Percentiles rank a stretch among this genome's conserved stretches.
Evolutionary conservation across 2,329 filamentous ascomycete genomes (phyloP).

Genomic region (Ceratocystis eucalypticola): DNA sequence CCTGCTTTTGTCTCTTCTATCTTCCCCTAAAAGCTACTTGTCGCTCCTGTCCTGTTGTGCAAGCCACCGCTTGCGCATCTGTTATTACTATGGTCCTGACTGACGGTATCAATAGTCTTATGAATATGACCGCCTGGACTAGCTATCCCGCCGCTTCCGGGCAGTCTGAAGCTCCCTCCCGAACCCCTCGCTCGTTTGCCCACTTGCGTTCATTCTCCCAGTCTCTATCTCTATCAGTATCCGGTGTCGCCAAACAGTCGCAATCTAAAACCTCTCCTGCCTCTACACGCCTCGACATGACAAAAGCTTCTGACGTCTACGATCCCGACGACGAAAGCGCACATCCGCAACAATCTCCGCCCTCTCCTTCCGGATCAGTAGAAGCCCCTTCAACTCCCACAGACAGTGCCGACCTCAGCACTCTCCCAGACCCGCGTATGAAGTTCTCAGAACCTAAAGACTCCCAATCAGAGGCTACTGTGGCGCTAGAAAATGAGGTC

Average conservation of each 20-base stretch:
- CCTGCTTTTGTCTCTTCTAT: background rate
- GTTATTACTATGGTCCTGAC: constrained; percentile 11
- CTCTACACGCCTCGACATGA: constrained; percentile 11
- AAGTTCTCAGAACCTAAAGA: constrained; percentile 26
- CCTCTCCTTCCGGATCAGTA: constrained; percentile 8
- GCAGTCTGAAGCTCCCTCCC: constrained; percentile 15
- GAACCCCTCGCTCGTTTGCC: constrained; percentile 14
- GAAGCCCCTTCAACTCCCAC: constrained; percentile 27
- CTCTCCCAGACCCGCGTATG: constrained; percentile 51
- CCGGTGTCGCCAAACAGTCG: background rate
- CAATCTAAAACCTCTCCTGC: constrained; percentile 7
- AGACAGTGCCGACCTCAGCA: constrained; percentile 51
- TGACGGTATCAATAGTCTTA: constrained; percentile 32
- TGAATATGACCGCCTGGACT: constrained; percentile 41
- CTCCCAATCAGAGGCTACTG: background rate
- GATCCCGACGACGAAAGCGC: constrained; percentile 17
- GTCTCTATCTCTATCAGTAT: constrained; percentile 12
- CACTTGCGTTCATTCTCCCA: constrained; percentile 17
- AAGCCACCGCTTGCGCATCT: background rate
- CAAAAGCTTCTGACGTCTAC: constrained; percentile 16
- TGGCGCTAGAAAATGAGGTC: constrained; percentile 53
- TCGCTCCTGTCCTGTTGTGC: background rate
- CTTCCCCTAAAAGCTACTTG: too few relatives aligned
- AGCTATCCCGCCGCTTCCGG: constrained; percentile 26
- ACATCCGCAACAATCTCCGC: constrained; percentile 10